A percentile compares a stretch with the other conserved stretches of the same genome.
phyloP scores from a whole-genome alignment of 2,329 filamentous ascomycete species.

The Neofusicoccum cordaticola region DNA sequence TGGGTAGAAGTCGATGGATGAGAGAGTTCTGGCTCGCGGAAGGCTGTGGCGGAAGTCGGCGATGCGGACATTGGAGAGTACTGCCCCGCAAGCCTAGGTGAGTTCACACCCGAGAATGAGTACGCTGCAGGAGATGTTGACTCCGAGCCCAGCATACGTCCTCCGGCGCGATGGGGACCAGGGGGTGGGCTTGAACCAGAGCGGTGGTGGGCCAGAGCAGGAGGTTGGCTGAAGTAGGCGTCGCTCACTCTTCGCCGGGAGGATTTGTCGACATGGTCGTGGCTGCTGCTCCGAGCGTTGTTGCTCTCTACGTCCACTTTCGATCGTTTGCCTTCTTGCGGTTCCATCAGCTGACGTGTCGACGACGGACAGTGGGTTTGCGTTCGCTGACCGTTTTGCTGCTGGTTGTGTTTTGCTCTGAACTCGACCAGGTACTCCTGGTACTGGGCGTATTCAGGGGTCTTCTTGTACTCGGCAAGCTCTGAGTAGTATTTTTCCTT shows the following conservation, averaged over 20 bases:
- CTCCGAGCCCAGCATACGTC: conserved; percentile 28
- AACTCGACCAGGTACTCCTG: conserved; percentile 73
- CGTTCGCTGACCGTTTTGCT: conserved; percentile 32
- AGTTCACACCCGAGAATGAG: conserved; percentile 32
- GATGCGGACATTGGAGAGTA: conserved; percentile 36
- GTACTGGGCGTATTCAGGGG: conserved; percentile 65
- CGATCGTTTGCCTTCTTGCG: conserved; percentile 42
- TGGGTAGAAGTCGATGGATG: conserved; percentile 24
- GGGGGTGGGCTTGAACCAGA: conserved; percentile 30
- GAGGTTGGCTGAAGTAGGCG: conserved; percentile 24
- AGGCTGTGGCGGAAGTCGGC: conserved; percentile 28
- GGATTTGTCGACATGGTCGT: conserved; percentile 30
- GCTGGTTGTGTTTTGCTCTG: conserved; percentile 63
- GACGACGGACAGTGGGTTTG: background rate
- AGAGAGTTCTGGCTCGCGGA: conserved; percentile 25
- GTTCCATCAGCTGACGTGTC: background rate
- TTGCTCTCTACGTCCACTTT: conserved; percentile 41
- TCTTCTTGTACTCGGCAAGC: conserved; percentile 74
- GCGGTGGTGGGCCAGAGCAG: conserved; percentile 21
- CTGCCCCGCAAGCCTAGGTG: conserved; percentile 30
- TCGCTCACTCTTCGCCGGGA: conserved; percentile 29
- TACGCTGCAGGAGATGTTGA: conserved; percentile 33
- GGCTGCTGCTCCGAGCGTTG: conserved; percentile 31
- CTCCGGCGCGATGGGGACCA: conserved; percentile 28
- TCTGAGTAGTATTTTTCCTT: conserved; percentile 77